phyloP scores from a whole-genome alignment of 2,329 filamentous ascomycete species.

The Pleomassaria siparia region DNA sequence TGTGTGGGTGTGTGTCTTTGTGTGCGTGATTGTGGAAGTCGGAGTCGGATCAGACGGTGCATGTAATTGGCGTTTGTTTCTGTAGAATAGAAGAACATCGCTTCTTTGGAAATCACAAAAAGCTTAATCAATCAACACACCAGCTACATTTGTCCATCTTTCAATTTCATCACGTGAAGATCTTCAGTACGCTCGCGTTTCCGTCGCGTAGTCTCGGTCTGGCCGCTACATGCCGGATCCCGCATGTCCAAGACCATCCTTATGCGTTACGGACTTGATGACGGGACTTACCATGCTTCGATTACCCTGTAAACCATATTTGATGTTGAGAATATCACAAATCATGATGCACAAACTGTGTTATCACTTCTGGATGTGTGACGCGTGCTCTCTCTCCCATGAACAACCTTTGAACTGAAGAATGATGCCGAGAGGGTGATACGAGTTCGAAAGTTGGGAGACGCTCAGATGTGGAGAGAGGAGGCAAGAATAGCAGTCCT shows the following conservation, averaged over 20 bases:
- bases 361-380: background rate
- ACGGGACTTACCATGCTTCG: background rate
- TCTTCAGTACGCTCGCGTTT: background rate
- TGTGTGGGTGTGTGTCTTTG: too few species aligned
- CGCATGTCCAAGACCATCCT: background rate
- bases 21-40: background rate
- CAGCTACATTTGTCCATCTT: too few species aligned
- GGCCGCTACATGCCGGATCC: background rate
- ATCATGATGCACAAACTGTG: background rate
- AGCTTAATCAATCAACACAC: too few species aligned
- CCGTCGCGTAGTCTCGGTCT: too few species aligned
- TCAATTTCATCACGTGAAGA: background rate
- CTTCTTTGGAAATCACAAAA: conserved; percentile 1
- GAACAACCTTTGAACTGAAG: too few species aligned
- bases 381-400: background rate
- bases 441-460: too few species aligned
- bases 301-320: background rate
- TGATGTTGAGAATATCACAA: background rate
- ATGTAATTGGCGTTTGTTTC: conserved; percentile 8
- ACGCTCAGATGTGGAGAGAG: too few species aligned
- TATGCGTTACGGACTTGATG: background rate
- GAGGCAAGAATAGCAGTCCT: too few species aligned
- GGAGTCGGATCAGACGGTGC: conserved; percentile 2
- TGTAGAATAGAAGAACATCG: conserved; percentile 1
- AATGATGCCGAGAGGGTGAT: too few species aligned